These are phyloP conservation scores for Colletotrichum lupini DNA, from an alignment of 2,329 filamentous ascomycete species.

Conservation along the genomic window DNA sequence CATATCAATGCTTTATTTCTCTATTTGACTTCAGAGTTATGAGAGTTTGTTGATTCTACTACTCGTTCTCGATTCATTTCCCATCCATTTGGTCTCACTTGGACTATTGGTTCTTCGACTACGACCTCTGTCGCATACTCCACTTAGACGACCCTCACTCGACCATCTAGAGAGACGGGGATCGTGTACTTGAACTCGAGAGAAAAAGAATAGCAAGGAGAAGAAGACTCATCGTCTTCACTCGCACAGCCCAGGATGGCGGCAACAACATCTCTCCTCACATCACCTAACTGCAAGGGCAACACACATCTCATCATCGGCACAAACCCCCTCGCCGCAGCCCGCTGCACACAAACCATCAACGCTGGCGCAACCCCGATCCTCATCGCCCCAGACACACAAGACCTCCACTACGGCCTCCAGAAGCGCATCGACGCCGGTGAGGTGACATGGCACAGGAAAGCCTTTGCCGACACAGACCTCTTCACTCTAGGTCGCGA, in stretches of 20 bases:
- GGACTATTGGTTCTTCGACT: not conserved
- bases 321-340: conserved; percentile 85
- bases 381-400: conserved; percentile 76
- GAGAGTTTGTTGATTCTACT: not conserved
- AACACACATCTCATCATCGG: conserved; percentile 89
- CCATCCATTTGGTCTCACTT: not conserved
- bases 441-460: conserved; percentile 73
- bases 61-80: not conserved
- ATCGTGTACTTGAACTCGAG: conserved; percentile 5
- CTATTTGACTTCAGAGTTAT: not conserved
- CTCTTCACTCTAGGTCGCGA: conserved; percentile 81
- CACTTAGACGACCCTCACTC: not conserved
- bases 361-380: conserved; percentile 85
- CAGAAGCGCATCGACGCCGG: conserved; percentile 74
- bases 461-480: conserved; percentile 76
- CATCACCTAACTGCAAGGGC: conserved; percentile 74
- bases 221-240: not conserved
- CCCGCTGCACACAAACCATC: conserved; percentile 83
- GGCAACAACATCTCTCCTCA: conserved; percentile 67
- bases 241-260: conserved; percentile 8
- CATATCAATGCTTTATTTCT: not conserved
- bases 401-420: conserved; percentile 67
- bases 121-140: not conserved
- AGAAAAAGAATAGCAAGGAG: not conserved
- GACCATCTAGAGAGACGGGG: conserved; percentile 9